These are phyloP conservation scores for Lippia alba DNA, from an alignment of 305 asterid species.

Conservation along the genomic window DNA sequence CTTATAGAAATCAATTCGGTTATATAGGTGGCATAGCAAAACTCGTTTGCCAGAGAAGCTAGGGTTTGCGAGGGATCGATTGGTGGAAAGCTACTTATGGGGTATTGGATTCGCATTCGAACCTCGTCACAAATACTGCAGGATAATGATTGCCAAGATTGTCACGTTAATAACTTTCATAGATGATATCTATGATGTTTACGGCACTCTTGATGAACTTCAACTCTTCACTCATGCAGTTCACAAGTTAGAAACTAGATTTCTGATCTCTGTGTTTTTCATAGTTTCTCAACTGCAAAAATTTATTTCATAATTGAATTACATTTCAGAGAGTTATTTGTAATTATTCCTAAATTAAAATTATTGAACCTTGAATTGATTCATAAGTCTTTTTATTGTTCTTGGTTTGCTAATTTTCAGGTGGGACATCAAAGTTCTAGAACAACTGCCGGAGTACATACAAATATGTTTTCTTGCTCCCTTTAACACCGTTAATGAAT, in stretches of 20 bases:
- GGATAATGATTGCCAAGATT: constrained; percentile 33
- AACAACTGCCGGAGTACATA: constrained; percentile 44
- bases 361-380: too few relatives aligned
- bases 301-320: too few relatives aligned
- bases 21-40: constrained; percentile 37
- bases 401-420: constrained; percentile 17
- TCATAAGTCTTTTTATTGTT: too few relatives aligned
- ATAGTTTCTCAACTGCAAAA: too few relatives aligned
- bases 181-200: constrained; percentile 47
- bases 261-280: too few relatives aligned
- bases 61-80: constrained; percentile 47
- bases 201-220: constrained; percentile 46
- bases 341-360: too few relatives aligned
- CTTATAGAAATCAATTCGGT: too few relatives aligned
- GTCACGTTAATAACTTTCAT: constrained; percentile 31
- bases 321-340: too few relatives aligned
- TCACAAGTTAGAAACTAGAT: neutral
- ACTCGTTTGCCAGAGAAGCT: constrained; percentile 35
- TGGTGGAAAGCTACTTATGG: constrained; percentile 50
- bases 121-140: constrained; percentile 31
- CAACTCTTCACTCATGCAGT: constrained; percentile 42
- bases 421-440: constrained; percentile 46
- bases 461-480: constrained; percentile 36
- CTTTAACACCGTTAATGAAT: constrained; percentile 33
- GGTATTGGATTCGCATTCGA: constrained; percentile 34